phyloP scores from a whole-genome alignment of 2,329 filamentous ascomycete species.

The Alternaria atra region DNA sequence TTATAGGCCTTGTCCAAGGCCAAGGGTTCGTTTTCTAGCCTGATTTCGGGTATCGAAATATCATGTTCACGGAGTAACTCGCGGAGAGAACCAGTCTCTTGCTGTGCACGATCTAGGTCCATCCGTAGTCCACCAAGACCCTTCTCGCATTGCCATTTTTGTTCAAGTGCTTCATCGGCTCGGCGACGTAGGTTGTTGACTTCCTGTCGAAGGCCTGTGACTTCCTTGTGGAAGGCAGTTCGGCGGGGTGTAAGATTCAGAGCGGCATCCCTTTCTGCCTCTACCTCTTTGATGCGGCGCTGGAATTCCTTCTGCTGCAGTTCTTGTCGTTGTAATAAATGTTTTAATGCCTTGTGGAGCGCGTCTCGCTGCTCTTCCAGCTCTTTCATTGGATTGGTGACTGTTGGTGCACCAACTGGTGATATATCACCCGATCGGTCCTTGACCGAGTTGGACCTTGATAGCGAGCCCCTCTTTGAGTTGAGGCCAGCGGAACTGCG shows the following conservation, averaged over 20 bases:
- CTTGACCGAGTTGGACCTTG: slow-evolving; percentile 58
- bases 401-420: slow-evolving; percentile 63
- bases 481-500: slow-evolving; percentile 58
- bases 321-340: slow-evolving; percentile 84
- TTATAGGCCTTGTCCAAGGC: slow-evolving; percentile 78
- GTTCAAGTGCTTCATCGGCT: slow-evolving; percentile 91
- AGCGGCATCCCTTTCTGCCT: slow-evolving; percentile 79
- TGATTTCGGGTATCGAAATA: slow-evolving; percentile 73
- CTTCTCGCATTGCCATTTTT: slow-evolving; percentile 96
- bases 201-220: slow-evolving; percentile 80
- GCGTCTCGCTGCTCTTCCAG: slow-evolving; percentile 94
- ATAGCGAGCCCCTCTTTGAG: slow-evolving; percentile 58
- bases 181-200: slow-evolving; percentile 84
- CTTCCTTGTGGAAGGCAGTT: slow-evolving; percentile 84
- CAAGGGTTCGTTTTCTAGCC: slow-evolving; percentile 64
- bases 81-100: slow-evolving; percentile 87
- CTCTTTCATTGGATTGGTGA: slow-evolving; percentile 72
- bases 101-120: slow-evolving; percentile 93
- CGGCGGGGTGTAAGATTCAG: slow-evolving; percentile 74
- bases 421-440: slow-evolving; percentile 54
- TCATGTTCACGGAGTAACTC: slow-evolving; percentile 83
- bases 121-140: slow-evolving; percentile 89
- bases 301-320: slow-evolving; percentile 83
- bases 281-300: slow-evolving; percentile 80
- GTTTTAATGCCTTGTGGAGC: slow-evolving; percentile 85